Evolutionary conservation across 768 basidiomycete species (phyloP).

Genomic region (Tephrocybe sp.): DNA sequence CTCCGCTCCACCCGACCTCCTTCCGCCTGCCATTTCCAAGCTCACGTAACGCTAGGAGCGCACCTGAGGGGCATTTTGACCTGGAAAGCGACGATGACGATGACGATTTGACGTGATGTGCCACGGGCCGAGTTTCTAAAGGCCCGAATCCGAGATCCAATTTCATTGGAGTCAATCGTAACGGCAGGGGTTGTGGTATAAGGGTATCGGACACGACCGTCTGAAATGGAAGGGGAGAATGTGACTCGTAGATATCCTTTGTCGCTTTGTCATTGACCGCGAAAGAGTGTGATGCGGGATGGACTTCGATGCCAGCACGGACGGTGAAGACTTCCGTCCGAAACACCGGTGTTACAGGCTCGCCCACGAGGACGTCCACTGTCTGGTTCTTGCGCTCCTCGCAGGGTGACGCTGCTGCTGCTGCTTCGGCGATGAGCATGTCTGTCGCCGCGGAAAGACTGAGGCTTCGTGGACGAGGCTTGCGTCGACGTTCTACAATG

Average conservation of each 20-base stretch:
- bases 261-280: constrained; percentile 9
- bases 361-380: not conserved
- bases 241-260: constrained; percentile 8
- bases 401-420: not conserved
- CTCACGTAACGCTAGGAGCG: constrained; percentile 2
- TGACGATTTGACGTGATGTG: constrained; percentile 3
- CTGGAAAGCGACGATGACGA: not conserved
- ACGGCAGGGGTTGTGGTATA: not conserved
- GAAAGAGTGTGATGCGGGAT: not conserved
- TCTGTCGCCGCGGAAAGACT: constrained; percentile 15
- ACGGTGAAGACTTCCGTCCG: not conserved
- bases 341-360: not conserved
- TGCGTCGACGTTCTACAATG: constrained; percentile 13
- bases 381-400: not conserved
- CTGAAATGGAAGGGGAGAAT: constrained; percentile 16
- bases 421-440: constrained; percentile 4
- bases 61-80: not conserved
- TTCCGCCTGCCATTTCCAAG: constrained; percentile 12
- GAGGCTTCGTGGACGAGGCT: constrained; percentile 15
- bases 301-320: not conserved
- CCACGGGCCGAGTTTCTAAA: not conserved
- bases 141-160: not conserved
- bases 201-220: not conserved
- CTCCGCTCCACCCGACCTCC: constrained; percentile 29
- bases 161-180: constrained; percentile 4